Conservation (phyloP, 257 asterid genomes). For the Prunella vulgaris region DNA sequence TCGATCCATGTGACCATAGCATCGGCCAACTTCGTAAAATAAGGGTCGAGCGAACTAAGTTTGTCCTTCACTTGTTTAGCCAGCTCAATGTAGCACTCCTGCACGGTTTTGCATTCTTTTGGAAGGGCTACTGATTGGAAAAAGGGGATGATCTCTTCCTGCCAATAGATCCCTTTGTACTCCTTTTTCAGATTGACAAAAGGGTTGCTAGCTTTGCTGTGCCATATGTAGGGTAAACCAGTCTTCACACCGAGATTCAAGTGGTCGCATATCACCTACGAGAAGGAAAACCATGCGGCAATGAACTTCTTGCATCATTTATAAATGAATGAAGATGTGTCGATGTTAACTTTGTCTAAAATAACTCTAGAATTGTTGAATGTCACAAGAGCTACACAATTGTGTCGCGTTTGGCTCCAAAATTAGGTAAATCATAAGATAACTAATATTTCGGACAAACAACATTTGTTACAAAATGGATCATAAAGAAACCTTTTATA, state of each 20-base stretch:
- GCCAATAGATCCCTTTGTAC: conserved; percentile 82
- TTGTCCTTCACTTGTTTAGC: conserved; percentile 64
- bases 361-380: not conserved
- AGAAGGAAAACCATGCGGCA: not conserved
- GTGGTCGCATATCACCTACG: conserved; percentile 75
- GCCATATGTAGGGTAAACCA: conserved; percentile 81
- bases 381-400: not conserved
- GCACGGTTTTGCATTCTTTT: conserved; percentile 62
- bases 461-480: too few relatives aligned
- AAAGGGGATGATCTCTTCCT: conserved; percentile 71
- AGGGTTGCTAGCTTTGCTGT: conserved; percentile 91
- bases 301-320: not conserved
- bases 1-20: conserved; percentile 87
- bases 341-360: conserved; percentile 3
- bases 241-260: conserved; percentile 66
- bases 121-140: conserved; percentile 50
- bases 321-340: not conserved
- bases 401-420: too few relatives aligned
- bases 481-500: too few relatives aligned
- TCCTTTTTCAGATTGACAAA: conserved; percentile 79
- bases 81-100: conserved; percentile 63
- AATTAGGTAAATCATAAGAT: not conserved
- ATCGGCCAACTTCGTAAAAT: conserved; percentile 65
- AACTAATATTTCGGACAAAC: not conserved
- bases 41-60: conserved; percentile 48